Evolutionary conservation across 108 stramenopile genomes (phyloP).

Genomic region (Nitzschia sp.): DNA sequence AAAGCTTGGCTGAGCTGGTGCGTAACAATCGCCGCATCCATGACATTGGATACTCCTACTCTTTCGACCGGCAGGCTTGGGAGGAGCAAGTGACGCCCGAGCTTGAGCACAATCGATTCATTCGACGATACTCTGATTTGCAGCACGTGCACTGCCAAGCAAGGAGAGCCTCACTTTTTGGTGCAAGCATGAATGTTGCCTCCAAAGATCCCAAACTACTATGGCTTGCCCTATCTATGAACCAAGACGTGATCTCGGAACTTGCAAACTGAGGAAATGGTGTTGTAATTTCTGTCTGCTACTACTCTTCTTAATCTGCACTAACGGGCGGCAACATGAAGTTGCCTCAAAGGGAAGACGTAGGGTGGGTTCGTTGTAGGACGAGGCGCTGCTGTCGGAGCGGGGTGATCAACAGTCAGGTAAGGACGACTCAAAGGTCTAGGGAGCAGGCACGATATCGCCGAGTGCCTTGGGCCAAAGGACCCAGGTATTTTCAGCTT

Average conservation of each 20-base stretch:
- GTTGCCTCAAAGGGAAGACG: background rate
- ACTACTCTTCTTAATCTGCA: background rate
- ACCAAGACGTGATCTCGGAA: background rate
- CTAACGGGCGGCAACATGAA: background rate
- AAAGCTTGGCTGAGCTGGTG: background rate
- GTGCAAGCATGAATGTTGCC: background rate
- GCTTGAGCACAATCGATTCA: background rate
- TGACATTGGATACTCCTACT: background rate
- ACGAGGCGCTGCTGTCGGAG: background rate
- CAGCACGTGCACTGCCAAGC: background rate
- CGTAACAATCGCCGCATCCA: background rate
- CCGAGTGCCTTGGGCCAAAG: slow-evolving; percentile 16
- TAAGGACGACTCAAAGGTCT: background rate
- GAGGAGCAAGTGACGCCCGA: background rate
- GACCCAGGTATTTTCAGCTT: slow-evolving; percentile 12
- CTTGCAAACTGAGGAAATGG: background rate
- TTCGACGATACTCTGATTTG: background rate
- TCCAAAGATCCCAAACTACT: background rate
- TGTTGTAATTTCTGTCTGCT: background rate
- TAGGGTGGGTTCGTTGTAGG: background rate
- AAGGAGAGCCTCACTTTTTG: background rate
- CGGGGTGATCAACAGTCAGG: background rate
- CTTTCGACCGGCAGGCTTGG: background rate
- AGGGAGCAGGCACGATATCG: background rate
- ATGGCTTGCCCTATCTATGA: background rate